Evolutionary conservation across 1,139 yeast species (phyloP).

Genomic region (Pichia sp.): DNA sequence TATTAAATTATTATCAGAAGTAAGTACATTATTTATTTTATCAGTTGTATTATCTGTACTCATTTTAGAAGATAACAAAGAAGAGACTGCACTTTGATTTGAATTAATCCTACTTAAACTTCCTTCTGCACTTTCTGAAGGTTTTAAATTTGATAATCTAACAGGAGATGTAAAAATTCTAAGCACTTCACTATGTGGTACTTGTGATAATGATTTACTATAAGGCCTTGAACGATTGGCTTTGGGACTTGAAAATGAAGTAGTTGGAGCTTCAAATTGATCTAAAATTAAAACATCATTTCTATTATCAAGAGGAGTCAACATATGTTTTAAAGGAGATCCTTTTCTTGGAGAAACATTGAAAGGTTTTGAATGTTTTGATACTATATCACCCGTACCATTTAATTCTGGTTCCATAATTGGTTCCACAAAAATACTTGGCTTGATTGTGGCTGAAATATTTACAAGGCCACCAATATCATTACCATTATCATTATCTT

Average conservation of each 20-base stretch:
- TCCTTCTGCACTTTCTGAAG: conserved; percentile 5
- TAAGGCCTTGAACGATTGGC: conserved; percentile 39
- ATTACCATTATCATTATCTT: not conserved
- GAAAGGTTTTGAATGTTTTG: not conserved
- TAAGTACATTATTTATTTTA: not conserved
- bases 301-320: conserved; percentile 1
- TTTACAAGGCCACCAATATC: too few species aligned
- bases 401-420: not conserved
- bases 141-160: not conserved
- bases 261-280: conserved; percentile 6
- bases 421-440: not conserved
- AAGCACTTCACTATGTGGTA: conserved; percentile 30
- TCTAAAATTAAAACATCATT: not conserved
- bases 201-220: conserved; percentile 54
- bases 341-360: conserved; percentile 3
- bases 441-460: too few species aligned
- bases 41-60: not conserved
- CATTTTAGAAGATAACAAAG: conserved; percentile 1
- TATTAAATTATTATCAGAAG: not conserved
- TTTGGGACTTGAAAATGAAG: conserved; percentile 7
- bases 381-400: not conserved
- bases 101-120: conserved; percentile 7
- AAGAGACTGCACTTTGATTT: conserved; percentile 11
- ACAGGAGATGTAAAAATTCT: conserved; percentile 4
- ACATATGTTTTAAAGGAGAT: conserved; percentile 13